Evolutionary conservation across 2,329 filamentous ascomycete species (phyloP).

Genomic region (Ophiocordyceps unilateralis): DNA sequence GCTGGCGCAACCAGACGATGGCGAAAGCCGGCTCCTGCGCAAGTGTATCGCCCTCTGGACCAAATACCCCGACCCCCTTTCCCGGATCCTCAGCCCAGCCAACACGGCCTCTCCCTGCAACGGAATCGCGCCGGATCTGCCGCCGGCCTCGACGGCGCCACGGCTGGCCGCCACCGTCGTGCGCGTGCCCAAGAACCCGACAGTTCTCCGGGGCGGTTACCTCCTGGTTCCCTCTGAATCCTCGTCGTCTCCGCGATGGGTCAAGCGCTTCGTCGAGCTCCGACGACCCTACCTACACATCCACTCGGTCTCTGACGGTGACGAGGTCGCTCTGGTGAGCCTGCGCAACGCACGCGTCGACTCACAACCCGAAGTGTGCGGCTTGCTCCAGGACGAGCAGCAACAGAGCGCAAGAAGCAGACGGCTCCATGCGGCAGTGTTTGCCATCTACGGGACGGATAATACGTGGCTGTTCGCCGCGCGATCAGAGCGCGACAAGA

Average conservation of each 20-base stretch:
- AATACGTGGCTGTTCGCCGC: conserved; percentile 94
- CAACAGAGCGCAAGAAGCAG: conserved; percentile 22
- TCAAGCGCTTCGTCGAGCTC: conserved; percentile 84
- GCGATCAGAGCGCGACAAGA: conserved; percentile 76
- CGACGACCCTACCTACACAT: conserved; percentile 83
- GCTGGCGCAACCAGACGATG: conserved; percentile 24
- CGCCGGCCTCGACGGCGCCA: conserved; percentile 31
- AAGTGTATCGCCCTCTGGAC: conserved; percentile 49
- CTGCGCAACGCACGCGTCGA: conserved; percentile 82
- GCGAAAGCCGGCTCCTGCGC: conserved; percentile 28
- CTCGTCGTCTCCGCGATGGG: conserved; percentile 48
- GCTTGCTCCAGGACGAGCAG: conserved; percentile 40
- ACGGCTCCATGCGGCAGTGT: conserved; percentile 54
- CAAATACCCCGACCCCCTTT: conserved; percentile 37
- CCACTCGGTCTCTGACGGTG: conserved; percentile 68
- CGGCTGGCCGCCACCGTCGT: conserved; percentile 62
- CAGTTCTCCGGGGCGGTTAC: conserved; percentile 72
- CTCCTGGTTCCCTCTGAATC: conserved; percentile 71
- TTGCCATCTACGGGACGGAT: conserved; percentile 84
- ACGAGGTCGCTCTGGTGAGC: conserved; percentile 80
- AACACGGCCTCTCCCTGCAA: conserved; percentile 55
- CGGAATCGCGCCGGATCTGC: conserved; percentile 32
- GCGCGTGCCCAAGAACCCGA: conserved; percentile 62
- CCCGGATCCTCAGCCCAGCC: conserved; percentile 36
- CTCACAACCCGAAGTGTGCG: conserved; percentile 73